These are phyloP conservation scores for Endoconidiophora polonica DNA, from an alignment of 2,329 filamentous ascomycete genomes.

Conservation along the genomic window DNA sequence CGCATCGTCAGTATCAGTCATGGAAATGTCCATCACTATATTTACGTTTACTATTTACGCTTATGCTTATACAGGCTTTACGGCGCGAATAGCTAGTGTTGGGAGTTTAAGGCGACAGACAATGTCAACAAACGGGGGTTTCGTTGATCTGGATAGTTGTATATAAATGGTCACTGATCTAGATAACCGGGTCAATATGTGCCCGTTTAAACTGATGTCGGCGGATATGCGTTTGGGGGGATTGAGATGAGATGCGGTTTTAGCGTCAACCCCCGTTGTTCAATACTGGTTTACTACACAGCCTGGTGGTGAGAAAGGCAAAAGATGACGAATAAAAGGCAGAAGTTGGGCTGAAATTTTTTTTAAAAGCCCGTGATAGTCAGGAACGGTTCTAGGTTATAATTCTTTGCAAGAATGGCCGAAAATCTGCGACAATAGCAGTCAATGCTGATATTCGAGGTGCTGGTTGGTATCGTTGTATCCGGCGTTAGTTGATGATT, in stretches of 20 bases:
- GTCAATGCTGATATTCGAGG: neutral
- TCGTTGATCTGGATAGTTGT: slow-evolving; percentile 6
- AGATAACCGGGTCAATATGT: neutral
- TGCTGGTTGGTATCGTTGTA: neutral
- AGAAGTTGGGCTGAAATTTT: neutral
- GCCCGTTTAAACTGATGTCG: neutral
- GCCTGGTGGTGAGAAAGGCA: neutral
- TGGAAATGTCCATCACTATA: slow-evolving; percentile 8
- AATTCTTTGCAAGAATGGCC: no score
- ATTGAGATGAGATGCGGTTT: neutral
- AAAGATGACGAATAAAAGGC: neutral
- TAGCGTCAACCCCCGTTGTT: slow-evolving; percentile 2
- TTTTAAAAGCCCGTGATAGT: no score
- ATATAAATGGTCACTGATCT: neutral
- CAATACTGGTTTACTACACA: slow-evolving; percentile 9
- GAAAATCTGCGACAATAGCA: neutral
- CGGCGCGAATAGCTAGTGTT: neutral
- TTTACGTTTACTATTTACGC: no score
- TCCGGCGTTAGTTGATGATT: neutral
- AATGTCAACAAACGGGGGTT: slow-evolving; percentile 2
- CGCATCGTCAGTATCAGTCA: slow-evolving; percentile 5
- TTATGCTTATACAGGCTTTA: neutral
- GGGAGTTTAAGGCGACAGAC: no score
- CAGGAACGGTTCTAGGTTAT: no score
- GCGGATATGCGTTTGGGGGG: slow-evolving; percentile 5